phyloP scores from a whole-genome alignment of 164 flowering plant genomes.

The Chimonanthus salicifolius region DNA sequence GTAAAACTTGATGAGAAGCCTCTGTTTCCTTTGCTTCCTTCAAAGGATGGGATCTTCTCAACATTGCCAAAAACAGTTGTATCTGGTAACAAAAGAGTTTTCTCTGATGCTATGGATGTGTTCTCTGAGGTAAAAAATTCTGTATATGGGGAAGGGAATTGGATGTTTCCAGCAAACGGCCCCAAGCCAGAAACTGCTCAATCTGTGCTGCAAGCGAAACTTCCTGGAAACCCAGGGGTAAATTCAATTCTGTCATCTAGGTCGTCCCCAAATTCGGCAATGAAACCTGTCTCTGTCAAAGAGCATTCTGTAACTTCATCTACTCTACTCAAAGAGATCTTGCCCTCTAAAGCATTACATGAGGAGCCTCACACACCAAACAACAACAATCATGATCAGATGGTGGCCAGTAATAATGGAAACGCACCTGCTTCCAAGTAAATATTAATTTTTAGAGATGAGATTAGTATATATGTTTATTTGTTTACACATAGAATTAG shows the following conservation, averaged over 20 bases:
- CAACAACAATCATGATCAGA: slow-evolving; percentile 27
- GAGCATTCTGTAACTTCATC: slow-evolving; percentile 32
- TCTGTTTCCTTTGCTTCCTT: slow-evolving; percentile 67
- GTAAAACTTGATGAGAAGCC: slow-evolving; percentile 70
- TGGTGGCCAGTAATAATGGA: slow-evolving; percentile 31
- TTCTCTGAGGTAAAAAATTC: slow-evolving; percentile 41
- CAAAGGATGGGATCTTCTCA: slow-evolving; percentile 44
- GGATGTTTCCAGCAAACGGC: slow-evolving; percentile 46
- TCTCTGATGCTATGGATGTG: slow-evolving; percentile 67
- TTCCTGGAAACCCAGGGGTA: slow-evolving; percentile 18
- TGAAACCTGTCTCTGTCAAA: slow-evolving; percentile 21
- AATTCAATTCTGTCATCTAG: slow-evolving; percentile 27
- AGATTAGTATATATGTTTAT: not conserved
- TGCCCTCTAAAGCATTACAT: slow-evolving; percentile 33
- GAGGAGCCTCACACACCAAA: slow-evolving; percentile 30
- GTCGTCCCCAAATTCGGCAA: slow-evolving; percentile 16
- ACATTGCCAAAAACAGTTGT: slow-evolving; percentile 41
- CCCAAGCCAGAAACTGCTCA: slow-evolving; percentile 33
- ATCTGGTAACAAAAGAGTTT: slow-evolving; percentile 81
- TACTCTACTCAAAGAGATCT: slow-evolving; percentile 32
- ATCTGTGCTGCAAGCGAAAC: slow-evolving; percentile 40
- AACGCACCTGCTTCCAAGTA: slow-evolving; percentile 83
- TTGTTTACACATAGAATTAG: slow-evolving; percentile 2
- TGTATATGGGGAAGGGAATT: slow-evolving; percentile 39
- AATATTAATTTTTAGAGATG: slow-evolving; percentile 3